Evolutionary conservation across 2,329 filamentous ascomycete genomes (phyloP).

Genomic region (Colletotrichum orchidophilum): DNA sequence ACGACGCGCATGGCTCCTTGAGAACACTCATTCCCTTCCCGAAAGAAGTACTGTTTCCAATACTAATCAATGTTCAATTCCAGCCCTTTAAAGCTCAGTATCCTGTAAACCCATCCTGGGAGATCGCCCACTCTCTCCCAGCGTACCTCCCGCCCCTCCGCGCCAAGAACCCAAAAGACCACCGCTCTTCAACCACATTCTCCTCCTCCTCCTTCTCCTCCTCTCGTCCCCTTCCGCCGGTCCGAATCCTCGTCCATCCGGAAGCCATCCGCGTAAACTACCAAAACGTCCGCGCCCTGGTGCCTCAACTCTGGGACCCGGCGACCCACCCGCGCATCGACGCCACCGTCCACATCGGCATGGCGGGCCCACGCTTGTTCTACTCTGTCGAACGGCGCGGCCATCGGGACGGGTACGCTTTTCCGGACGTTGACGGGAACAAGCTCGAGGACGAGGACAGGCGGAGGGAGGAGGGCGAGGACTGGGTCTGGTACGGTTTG

Average conservation of each 20-base stretch:
- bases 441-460: slow-evolving; percentile 60
- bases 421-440: slow-evolving; percentile 75
- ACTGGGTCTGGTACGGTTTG: slow-evolving; percentile 64
- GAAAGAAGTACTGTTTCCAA: background rate
- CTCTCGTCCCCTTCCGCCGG: slow-evolving; percentile 53
- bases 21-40: background rate
- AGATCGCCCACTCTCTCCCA: slow-evolving; percentile 78
- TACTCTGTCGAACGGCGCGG: slow-evolving; percentile 78
- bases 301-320: slow-evolving; percentile 70
- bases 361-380: slow-evolving; percentile 71
- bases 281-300: slow-evolving; percentile 66
- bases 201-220: slow-evolving; percentile 18
- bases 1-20: background rate
- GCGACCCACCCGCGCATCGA: slow-evolving; percentile 61
- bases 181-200: slow-evolving; percentile 39
- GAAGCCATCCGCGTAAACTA: slow-evolving; percentile 78
- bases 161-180: slow-evolving; percentile 49
- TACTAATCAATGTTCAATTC: slow-evolving; percentile 32
- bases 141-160: slow-evolving; percentile 65
- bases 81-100: slow-evolving; percentile 81
- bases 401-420: slow-evolving; percentile 76
- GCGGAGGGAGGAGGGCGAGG: slow-evolving; percentile 42
- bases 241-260: slow-evolving; percentile 73
- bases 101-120: slow-evolving; percentile 81
- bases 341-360: slow-evolving; percentile 80